Conservation (phyloP, 768 basidiomycete species). For the Crucibulum laeve region DNA sequence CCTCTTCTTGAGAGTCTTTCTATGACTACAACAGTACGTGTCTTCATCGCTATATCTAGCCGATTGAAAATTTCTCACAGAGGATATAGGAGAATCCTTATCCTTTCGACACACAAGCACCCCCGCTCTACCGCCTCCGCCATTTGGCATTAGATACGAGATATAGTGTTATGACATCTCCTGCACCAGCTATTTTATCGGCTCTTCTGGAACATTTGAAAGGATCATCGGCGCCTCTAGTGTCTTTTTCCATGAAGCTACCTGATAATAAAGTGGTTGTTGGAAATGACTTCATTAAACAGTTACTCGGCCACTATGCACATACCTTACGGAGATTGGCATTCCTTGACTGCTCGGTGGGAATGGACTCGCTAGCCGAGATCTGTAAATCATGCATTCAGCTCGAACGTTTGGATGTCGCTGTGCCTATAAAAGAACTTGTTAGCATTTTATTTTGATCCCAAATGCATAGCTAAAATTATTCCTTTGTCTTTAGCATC, state of each 20-base stretch:
- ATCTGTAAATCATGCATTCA: conserved; percentile 38
- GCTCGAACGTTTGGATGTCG: conserved; percentile 47
- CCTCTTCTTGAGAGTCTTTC: conserved; percentile 59
- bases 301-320: conserved; percentile 36
- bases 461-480: neutral
- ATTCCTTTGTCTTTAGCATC: conserved; percentile 11
- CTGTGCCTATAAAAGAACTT: conserved; percentile 47
- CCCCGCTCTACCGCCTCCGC: conserved; percentile 35
- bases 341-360: conserved; percentile 43
- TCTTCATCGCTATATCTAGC: neutral
- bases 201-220: conserved; percentile 26
- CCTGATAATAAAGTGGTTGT: conserved; percentile 37
- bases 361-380: conserved; percentile 28
- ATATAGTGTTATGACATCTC: conserved; percentile 22
- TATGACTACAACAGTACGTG: conserved; percentile 53
- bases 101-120: conserved; percentile 20
- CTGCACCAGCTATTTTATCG: conserved; percentile 21
- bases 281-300: conserved; percentile 32
- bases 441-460: conserved; percentile 23
- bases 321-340: conserved; percentile 37
- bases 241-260: conserved; percentile 39
- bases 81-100: conserved; percentile 29
- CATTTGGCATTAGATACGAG: conserved; percentile 54
- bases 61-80: conserved; percentile 1
- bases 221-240: conserved; percentile 24